phyloP scores from a whole-genome alignment of 78 protist genomes.

The Dictyostelium citrinum region DNA sequence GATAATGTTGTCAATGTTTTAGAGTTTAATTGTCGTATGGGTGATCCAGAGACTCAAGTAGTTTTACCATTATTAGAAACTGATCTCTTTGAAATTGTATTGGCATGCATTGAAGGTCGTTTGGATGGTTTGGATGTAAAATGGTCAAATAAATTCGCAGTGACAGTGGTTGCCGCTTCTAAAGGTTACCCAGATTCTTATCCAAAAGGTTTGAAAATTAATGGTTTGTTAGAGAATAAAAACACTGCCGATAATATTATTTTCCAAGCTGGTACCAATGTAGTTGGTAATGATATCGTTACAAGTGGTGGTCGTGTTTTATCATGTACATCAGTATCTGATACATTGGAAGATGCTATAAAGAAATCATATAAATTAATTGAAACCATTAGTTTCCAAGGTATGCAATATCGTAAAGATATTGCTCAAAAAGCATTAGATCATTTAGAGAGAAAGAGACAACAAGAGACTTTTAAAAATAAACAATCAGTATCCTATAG shows the following conservation, averaged over 20 bases:
- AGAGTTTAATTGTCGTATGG: conserved; percentile 93
- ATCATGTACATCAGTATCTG: conserved; percentile 7
- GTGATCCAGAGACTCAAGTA: conserved; percentile 95
- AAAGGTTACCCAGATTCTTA: conserved; percentile 89
- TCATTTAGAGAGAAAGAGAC: neutral
- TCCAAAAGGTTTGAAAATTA: conserved; percentile 77
- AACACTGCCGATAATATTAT: neutral
- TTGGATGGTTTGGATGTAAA: conserved; percentile 66
- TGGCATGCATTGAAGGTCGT: conserved; percentile 72
- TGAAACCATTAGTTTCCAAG: conserved; percentile 65
- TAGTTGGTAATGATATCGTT: neutral
- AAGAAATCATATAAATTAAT: conserved; percentile 50
- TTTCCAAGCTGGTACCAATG: conserved; percentile 91
- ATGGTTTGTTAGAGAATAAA: neutral
- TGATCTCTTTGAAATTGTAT: conserved; percentile 68
- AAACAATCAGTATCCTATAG: conserved; percentile 73
- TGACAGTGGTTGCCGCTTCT: conserved; percentile 84
- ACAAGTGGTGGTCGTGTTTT: conserved; percentile 92
- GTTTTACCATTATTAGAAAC: conserved; percentile 77
- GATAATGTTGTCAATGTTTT: conserved; percentile 49
- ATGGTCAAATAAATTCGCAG: conserved; percentile 62
- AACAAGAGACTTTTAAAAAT: too few relatives aligned
- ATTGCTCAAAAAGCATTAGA: conserved; percentile 71
- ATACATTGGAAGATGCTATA: conserved; percentile 58
- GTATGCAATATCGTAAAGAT: conserved; percentile 76